These are phyloP conservation scores for Huntiella decipiens DNA, from an alignment of 2,329 filamentous ascomycete genomes.

Conservation along the genomic window DNA sequence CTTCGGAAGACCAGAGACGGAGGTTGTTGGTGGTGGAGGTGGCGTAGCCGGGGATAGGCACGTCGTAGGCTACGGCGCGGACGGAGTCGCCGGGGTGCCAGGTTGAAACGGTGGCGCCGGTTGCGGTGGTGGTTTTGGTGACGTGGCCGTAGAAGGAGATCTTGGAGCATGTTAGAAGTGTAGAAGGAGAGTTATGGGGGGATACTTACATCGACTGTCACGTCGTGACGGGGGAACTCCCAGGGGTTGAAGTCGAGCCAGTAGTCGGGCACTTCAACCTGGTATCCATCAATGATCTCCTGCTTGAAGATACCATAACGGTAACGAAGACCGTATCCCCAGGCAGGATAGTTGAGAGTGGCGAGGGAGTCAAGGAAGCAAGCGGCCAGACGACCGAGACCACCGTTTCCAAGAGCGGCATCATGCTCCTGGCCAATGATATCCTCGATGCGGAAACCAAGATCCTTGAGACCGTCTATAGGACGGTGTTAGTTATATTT, in stretches of 20 bases:
- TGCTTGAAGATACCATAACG: slow-evolving; percentile 98
- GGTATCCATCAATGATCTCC: slow-evolving; percentile 94
- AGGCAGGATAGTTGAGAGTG: slow-evolving; percentile 84
- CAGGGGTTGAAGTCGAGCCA: slow-evolving; percentile 99
- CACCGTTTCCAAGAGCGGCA: slow-evolving; percentile 87
- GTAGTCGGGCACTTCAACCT: slow-evolving; percentile 95
- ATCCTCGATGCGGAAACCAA: slow-evolving; percentile 94
- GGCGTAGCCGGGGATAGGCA: slow-evolving; percentile 74
- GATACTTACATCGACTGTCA: slow-evolving; percentile 59
- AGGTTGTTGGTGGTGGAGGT: slow-evolving; percentile 92
- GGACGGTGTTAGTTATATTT: slow-evolving; percentile 14
- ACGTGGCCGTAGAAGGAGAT: slow-evolving; percentile 92
- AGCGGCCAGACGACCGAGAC: slow-evolving; percentile 80
- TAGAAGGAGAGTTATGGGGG: not conserved
- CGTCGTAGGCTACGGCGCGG: slow-evolving; percentile 81
- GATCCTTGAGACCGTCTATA: slow-evolving; percentile 62
- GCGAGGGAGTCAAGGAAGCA: slow-evolving; percentile 95
- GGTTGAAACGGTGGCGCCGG: slow-evolving; percentile 52
- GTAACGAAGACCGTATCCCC: slow-evolving; percentile 93
- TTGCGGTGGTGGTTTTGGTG: slow-evolving; percentile 51
- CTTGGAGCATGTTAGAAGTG: slow-evolving; percentile 15
- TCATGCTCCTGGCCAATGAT: slow-evolving; percentile 90
- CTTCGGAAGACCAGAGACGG: slow-evolving; percentile 92
- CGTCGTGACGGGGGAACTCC: slow-evolving; percentile 93
- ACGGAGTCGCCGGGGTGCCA: slow-evolving; percentile 95